Conservation (phyloP, 345 rosid species). For the Psidium friedrichsthalianum region DNA sequence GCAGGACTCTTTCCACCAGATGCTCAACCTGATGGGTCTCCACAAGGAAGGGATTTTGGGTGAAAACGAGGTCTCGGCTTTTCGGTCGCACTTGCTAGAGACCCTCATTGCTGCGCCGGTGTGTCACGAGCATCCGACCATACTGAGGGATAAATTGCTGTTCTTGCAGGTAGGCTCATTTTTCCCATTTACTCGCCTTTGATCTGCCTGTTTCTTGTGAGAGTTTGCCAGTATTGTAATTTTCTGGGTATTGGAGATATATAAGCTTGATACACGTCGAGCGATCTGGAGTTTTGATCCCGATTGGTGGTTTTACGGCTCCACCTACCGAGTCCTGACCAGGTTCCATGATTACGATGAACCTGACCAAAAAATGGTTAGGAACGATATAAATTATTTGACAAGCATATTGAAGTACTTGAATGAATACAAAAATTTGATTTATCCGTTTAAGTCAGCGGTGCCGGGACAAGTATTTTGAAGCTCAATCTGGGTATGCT, state of each 20-base stretch:
- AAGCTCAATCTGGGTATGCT: not conserved
- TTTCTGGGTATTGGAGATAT: not conserved
- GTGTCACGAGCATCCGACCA: constrained; percentile 35
- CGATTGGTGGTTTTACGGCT: not conserved
- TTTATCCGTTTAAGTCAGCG: not conserved
- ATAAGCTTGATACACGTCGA: not conserved
- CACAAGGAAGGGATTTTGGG: constrained; percentile 56
- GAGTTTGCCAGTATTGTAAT: not conserved
- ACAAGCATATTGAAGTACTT: not conserved
- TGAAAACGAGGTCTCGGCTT: constrained; percentile 43
- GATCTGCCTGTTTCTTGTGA: not conserved
- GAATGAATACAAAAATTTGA: not conserved
- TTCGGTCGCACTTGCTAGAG: constrained; percentile 49
- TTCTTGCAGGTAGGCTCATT: constrained; percentile 55
- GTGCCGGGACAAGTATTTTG: not conserved
- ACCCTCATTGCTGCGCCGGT: constrained; percentile 43
- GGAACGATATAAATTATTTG: not conserved
- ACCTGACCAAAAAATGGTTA: not conserved
- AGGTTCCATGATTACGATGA: not conserved
- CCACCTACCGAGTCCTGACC: not conserved
- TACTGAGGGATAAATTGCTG: constrained; percentile 53
- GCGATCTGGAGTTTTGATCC: not conserved
- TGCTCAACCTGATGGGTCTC: constrained; percentile 58
- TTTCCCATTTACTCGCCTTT: not conserved
- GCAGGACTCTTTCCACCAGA: constrained; percentile 72